Base-by-base conservation (phyloP, 129 eudicot genomes). In the Chrysanthemum lavandulifolium region DNA sequence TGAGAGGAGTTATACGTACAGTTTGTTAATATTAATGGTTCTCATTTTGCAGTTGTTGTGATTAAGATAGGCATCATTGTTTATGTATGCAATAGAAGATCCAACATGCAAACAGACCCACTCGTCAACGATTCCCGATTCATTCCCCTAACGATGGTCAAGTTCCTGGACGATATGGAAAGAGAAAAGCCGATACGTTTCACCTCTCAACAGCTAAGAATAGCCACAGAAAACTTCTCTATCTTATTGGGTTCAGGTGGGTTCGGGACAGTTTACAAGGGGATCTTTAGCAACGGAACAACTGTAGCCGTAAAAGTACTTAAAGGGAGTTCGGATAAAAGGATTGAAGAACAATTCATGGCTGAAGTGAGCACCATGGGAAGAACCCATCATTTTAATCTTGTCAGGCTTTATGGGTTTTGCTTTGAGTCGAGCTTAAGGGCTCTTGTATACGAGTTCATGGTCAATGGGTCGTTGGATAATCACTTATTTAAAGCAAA, bases 191-290 rank as follows among this genome's bases (percentile, higher is more conserved):
- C 80, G 13, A 68, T 61, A 3, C 63, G 67, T 33, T 80, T 74
- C 70, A 60, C 80, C 16, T 29, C 83, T 12, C 76, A 74, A 62
- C 79, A 80, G 19, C 65, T 74, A 49, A 45, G 36, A 15, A 80
- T 13, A 54, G 63, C 78, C 48, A 80, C 79, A 8, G 40, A 53
- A 0, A 69, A 68, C 65, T 80, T 66, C 57, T 59, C 51, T 33
- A 40, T 56, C 54, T 10, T 16, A 25, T 74, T 80, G 73, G 84
- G 84, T 54, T 80, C 84, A 3, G 73, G 84, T 7, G 84, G 80
- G 10, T 80, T 80, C 6, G 84, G 84, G 76, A 66, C 54, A 13
- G 79, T 80, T 69, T 80, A 80, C 76, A 68, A 74, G n/a, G 83
- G 83, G 1, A 58, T 68, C 23, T 61, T 74, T 1, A 69, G 25